These are phyloP conservation scores for Pseudozyma pruni DNA, from an alignment of 1,284 basidiomycete genomes.

Conservation along the genomic window DNA sequence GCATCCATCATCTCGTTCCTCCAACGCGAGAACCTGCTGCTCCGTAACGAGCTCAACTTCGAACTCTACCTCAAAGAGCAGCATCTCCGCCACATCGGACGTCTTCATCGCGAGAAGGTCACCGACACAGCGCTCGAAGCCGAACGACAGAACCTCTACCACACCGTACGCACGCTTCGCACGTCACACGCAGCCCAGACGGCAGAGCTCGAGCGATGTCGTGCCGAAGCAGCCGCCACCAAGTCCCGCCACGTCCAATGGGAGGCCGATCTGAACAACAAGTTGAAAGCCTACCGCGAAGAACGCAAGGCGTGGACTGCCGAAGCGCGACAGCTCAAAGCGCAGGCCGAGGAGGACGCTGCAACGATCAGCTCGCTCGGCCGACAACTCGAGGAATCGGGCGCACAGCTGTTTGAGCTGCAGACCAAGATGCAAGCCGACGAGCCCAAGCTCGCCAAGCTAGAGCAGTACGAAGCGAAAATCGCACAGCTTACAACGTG, in stretches of 20 bases:
- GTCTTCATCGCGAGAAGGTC: constrained; percentile 65
- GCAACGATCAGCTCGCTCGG: constrained; percentile 34
- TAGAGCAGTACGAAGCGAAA: constrained; percentile 54
- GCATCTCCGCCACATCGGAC: constrained; percentile 66
- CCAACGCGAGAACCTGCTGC: constrained; percentile 57
- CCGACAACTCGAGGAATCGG: constrained; percentile 47
- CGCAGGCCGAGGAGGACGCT: constrained; percentile 45
- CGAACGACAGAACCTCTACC: constrained; percentile 65
- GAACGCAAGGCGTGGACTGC: constrained; percentile 59
- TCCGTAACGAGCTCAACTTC: constrained; percentile 64
- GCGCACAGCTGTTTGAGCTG: constrained; percentile 57
- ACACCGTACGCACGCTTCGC: constrained; percentile 53
- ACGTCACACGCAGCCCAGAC: constrained; percentile 35
- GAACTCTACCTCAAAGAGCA: constrained; percentile 68
- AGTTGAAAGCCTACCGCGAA: constrained; percentile 61
- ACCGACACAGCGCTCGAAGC: constrained; percentile 62
- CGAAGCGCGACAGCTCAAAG: constrained; percentile 53
- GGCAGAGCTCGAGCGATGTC: constrained; percentile 46
- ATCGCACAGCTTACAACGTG: constrained; percentile 47
- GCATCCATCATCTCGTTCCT: constrained; percentile 34
- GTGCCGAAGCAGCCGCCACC: constrained; percentile 50
- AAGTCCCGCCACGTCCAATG: constrained; percentile 58
- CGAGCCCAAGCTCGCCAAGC: constrained; percentile 43
- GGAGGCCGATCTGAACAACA: constrained; percentile 63
- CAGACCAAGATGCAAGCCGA: constrained; percentile 44